Conservation (phyloP, 2,329 filamentous ascomycete species). For the Cladophialophora carrionii region DNA sequence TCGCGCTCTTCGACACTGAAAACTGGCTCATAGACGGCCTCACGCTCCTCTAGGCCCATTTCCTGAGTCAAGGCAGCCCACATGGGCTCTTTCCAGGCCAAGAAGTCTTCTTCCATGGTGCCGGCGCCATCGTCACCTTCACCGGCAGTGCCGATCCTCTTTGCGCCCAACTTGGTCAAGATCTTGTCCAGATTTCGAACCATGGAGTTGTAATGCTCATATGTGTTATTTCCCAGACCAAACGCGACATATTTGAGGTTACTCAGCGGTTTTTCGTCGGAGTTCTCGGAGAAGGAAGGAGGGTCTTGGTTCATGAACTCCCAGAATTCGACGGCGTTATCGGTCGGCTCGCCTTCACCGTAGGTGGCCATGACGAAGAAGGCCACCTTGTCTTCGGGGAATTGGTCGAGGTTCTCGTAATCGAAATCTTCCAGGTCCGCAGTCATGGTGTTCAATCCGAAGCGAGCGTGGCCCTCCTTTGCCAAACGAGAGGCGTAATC, state of each 20-base stretch:
- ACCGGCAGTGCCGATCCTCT: constrained; percentile 82
- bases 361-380: constrained; percentile 98
- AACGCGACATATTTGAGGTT: constrained; percentile 94
- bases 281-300: constrained; percentile 70
- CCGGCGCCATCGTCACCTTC: constrained; percentile 97
- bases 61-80: constrained; percentile 81
- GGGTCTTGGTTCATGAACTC: constrained; percentile 89
- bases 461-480: constrained; percentile 95
- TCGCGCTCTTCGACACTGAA: constrained; percentile 80
- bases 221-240: constrained; percentile 97
- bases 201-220: constrained; percentile 99
- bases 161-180: constrained; percentile 78
- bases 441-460: constrained; percentile 96
- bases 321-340: constrained; percentile 98
- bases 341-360: constrained; percentile 96
- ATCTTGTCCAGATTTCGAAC: constrained; percentile 86
- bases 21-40: constrained; percentile 91
- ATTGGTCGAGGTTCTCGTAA: constrained; percentile 85
- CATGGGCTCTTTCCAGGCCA: constrained; percentile 99
- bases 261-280: constrained; percentile 66
- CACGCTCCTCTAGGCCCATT: constrained; percentile 90
- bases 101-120: constrained; percentile 99
- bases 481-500: constrained; percentile 95
- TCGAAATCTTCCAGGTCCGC: constrained; percentile 98
- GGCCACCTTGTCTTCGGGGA: constrained; percentile 86